Conservation (phyloP, 768 basidiomycete genomes). For the Dendrothele bispora region DNA sequence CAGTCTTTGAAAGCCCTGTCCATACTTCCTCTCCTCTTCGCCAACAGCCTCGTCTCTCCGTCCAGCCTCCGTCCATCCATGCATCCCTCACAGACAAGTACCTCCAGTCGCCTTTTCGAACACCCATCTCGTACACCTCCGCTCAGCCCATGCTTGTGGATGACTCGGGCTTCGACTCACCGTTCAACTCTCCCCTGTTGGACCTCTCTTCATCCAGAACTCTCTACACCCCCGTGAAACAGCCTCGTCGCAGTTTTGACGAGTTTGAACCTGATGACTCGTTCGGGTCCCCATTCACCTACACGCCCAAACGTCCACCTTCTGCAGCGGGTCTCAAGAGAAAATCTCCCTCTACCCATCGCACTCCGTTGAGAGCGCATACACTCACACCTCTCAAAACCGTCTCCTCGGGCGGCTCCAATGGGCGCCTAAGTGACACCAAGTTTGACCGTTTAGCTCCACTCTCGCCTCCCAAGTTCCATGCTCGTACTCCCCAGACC, state of each 20-base stretch:
- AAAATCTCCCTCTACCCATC: constrained; percentile 50
- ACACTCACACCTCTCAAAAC: constrained; percentile 50
- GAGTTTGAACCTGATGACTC: constrained; percentile 32
- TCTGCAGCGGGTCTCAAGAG: constrained; percentile 60
- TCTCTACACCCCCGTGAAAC: constrained; percentile 63
- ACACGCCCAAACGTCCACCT: constrained; percentile 21
- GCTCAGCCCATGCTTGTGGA: constrained; percentile 30
- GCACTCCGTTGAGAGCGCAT: constrained; percentile 57
- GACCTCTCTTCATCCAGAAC: constrained; percentile 46
- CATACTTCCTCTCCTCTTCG: constrained; percentile 65
- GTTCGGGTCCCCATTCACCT: constrained; percentile 17
- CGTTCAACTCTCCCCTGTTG: constrained; percentile 50
- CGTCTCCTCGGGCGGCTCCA: constrained; percentile 33
- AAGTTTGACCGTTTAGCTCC: constrained; percentile 56
- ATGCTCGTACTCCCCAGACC: constrained; percentile 46
- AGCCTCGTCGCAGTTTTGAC: constrained; percentile 35
- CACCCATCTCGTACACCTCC: constrained; percentile 39
- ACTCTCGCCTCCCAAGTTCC: constrained; percentile 52
- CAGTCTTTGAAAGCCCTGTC: constrained; percentile 56
- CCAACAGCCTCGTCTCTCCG: constrained; percentile 38
- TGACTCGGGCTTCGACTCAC: constrained; percentile 38
- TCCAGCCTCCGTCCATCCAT: constrained; percentile 29
- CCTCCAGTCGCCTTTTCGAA: constrained; percentile 51
- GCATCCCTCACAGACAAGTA: constrained; percentile 47
- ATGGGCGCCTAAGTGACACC: constrained; percentile 17